Conservation (phyloP, 2,329 filamentous ascomycete species). For the Aschersonia sp. region DNA sequence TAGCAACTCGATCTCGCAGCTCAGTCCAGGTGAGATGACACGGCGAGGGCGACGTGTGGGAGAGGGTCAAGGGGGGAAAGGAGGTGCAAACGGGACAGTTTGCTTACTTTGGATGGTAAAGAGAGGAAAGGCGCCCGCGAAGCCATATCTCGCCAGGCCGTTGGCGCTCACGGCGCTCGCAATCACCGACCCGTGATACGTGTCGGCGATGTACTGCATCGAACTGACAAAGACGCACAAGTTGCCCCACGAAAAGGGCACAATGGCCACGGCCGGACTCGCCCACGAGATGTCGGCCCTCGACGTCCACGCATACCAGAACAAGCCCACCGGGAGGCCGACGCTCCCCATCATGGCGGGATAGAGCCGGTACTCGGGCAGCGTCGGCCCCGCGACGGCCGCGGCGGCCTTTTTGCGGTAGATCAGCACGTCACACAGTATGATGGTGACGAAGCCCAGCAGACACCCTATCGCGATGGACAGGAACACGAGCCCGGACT, state of each 20-base stretch:
- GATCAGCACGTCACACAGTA: slow-evolving; percentile 24
- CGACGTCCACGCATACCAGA: slow-evolving; percentile 48
- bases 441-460: slow-evolving; percentile 24
- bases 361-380: slow-evolving; percentile 43
- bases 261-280: slow-evolving; percentile 32
- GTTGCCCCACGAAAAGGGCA: slow-evolving; percentile 46
- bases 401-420: slow-evolving; percentile 22
- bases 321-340: slow-evolving; percentile 36
- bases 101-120: slow-evolving; percentile 40
- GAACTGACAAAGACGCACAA: slow-evolving; percentile 41
- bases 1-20: slow-evolving; percentile 2
- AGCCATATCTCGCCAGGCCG: slow-evolving; percentile 37
- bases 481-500: slow-evolving; percentile 29
- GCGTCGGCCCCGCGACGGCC: slow-evolving; percentile 20
- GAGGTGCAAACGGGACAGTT: no score
- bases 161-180: slow-evolving; percentile 47
- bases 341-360: slow-evolving; percentile 43
- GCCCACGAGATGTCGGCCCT: slow-evolving; percentile 30
- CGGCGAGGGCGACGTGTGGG: no score
- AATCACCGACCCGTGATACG: slow-evolving; percentile 37
- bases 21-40: background rate
- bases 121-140: slow-evolving; percentile 43
- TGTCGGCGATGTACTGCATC: slow-evolving; percentile 38
- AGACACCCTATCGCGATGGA: slow-evolving; percentile 30
- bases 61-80: no score